Conservation (phyloP, 2,329 filamentous ascomycete species). For the Fusarium setosum region DNA sequence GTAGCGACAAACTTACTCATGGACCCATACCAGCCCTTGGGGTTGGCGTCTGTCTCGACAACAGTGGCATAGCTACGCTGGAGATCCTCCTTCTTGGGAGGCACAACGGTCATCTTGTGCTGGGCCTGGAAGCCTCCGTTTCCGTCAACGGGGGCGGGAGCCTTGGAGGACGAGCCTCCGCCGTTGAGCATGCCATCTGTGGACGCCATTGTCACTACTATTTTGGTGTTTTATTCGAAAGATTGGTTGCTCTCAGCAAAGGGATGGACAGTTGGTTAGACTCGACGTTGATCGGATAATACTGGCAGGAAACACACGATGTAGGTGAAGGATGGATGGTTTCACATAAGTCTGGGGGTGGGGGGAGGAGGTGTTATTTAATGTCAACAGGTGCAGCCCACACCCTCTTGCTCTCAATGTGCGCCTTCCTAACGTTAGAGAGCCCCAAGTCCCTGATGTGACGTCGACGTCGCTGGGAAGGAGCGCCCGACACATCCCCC, state of each 20-base stretch:
- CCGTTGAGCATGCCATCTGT: slow-evolving; percentile 41
- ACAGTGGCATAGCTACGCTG: slow-evolving; percentile 82
- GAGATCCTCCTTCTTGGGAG: slow-evolving; percentile 84
- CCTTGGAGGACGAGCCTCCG: slow-evolving; percentile 46
- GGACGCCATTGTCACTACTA: slow-evolving; percentile 27
- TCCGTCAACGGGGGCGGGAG: slow-evolving; percentile 32
- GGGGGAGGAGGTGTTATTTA: slow-evolving; percentile 35
- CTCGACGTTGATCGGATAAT: neutral
- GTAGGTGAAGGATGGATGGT: slow-evolving; percentile 4
- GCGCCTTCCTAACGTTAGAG: neutral
- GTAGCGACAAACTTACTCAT: slow-evolving; percentile 72
- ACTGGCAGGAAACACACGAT: neutral
- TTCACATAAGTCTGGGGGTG: slow-evolving; percentile 8
- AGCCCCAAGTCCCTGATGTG: slow-evolving; percentile 31
- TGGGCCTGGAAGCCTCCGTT: slow-evolving; percentile 60
- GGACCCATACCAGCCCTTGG: slow-evolving; percentile 88
- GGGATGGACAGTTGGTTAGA: neutral
- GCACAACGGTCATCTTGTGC: slow-evolving; percentile 77
- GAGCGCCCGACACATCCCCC: neutral
- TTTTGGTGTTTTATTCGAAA: neutral
- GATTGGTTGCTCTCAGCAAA: neutral
- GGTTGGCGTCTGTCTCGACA: slow-evolving; percentile 72
- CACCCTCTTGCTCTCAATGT: slow-evolving; percentile 10
- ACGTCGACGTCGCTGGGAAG: slow-evolving; percentile 19
- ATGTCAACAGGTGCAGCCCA: slow-evolving; percentile 13